Percentiles rank a stretch among this genome's conserved stretches.
Conservation (phyloP, 1,284 basidiomycete genomes). For the Serendipita sp. region DNA sequence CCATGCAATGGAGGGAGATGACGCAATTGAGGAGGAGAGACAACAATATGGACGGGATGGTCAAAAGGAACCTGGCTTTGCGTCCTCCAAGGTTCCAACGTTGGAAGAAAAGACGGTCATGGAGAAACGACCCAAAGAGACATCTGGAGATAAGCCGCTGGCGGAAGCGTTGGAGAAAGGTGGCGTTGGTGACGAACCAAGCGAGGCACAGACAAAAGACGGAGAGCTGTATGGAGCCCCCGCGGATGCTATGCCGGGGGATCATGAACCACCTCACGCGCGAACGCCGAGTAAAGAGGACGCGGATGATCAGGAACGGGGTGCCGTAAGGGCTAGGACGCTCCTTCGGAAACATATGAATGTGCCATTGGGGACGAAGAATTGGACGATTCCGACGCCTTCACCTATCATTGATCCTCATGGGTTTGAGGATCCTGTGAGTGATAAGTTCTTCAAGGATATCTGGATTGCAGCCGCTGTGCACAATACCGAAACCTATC, state of each 20-base stretch:
- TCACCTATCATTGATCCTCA: slow-evolving; percentile 61
- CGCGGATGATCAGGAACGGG: slow-evolving; percentile 36
- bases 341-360: slow-evolving; percentile 41
- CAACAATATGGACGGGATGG: slow-evolving; percentile 40
- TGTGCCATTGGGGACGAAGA: slow-evolving; percentile 37
- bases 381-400: slow-evolving; percentile 48
- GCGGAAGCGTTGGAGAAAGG: slow-evolving; percentile 14
- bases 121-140: slow-evolving; percentile 25
- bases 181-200: slow-evolving; percentile 17
- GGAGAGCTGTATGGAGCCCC: slow-evolving; percentile 31
- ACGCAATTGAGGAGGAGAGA: slow-evolving; percentile 35
- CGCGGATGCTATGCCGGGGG: slow-evolving; percentile 35
- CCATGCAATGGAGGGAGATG: slow-evolving; percentile 28
- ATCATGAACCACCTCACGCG: slow-evolving; percentile 34
- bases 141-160: slow-evolving; percentile 26
- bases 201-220: slow-evolving; percentile 20
- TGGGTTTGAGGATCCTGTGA: slow-evolving; percentile 77
- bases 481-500: slow-evolving; percentile 85
- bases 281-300: slow-evolving; percentile 30
- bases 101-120: slow-evolving; percentile 53
- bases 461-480: slow-evolving; percentile 76
- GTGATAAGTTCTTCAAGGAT: slow-evolving; percentile 74
- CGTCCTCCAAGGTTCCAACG: slow-evolving; percentile 52
- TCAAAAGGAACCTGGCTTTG: slow-evolving; percentile 40
- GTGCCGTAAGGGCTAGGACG: slow-evolving; percentile 34